Evolutionary conservation across 2,329 filamentous ascomycete species (phyloP).

Genomic region (Trichoderma aggressivum): DNA sequence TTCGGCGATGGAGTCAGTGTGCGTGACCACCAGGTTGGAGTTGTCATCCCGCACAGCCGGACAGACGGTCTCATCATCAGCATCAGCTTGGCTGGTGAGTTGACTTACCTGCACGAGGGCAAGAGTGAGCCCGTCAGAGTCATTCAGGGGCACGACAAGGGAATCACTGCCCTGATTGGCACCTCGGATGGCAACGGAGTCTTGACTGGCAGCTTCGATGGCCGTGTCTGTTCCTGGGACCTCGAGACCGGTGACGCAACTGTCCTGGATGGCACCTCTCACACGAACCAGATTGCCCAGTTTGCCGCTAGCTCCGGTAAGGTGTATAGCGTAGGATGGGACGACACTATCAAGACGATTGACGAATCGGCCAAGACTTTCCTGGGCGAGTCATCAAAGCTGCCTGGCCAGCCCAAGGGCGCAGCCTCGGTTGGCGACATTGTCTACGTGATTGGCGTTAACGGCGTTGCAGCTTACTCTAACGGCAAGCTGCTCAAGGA

Average conservation of each 20-base stretch:
- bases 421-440: constrained; percentile 53
- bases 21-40: constrained; percentile 86
- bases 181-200: constrained; percentile 54
- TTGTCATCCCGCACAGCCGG: constrained; percentile 81
- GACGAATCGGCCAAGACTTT: constrained; percentile 75
- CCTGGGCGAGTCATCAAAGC: constrained; percentile 62
- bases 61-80: constrained; percentile 87
- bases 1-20: constrained; percentile 77
- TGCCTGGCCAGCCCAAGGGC: constrained; percentile 78
- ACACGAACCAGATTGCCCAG: constrained; percentile 81
- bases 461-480: constrained; percentile 52
- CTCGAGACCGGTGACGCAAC: constrained; percentile 64
- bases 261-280: constrained; percentile 72
- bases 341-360: constrained; percentile 80
- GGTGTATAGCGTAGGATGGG: constrained; percentile 89
- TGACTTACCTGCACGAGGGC: constrained; percentile 81
- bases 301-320: constrained; percentile 61
- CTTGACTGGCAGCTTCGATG: constrained; percentile 91
- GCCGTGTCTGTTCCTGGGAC: constrained; percentile 83
- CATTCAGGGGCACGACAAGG: constrained; percentile 87
- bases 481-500: constrained; percentile 59
- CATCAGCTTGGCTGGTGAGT: constrained; percentile 80
- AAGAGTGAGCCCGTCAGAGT: constrained; percentile 65
- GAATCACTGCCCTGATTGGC: constrained; percentile 68
- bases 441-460: constrained; percentile 56